Conservation (phyloP, 75 land plant species). For the Sequoiadendron giganteum region DNA sequence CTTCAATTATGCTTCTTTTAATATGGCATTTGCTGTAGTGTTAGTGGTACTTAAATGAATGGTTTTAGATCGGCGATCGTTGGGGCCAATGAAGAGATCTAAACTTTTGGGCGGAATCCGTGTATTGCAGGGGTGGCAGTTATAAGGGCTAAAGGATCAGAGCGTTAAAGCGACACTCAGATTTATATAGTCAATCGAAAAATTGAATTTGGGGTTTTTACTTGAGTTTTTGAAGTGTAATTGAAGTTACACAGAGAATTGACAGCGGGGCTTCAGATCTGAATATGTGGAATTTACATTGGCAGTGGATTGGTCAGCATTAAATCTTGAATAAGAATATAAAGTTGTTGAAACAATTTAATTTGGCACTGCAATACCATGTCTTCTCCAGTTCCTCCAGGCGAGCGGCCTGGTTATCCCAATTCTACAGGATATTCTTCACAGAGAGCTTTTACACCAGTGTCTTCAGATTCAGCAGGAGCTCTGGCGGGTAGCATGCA, state of each 20-base stretch:
- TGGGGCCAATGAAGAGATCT: not conserved
- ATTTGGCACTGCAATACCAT: not conserved
- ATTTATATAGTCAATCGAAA: not conserved
- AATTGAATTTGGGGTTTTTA: not conserved
- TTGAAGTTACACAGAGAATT: not conserved
- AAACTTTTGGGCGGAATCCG: not conserved
- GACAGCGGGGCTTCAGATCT: not conserved
- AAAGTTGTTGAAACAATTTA: not conserved
- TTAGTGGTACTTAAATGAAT: not conserved
- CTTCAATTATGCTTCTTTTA: not conserved
- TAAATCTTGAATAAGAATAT: not conserved
- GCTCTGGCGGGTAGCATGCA: constrained; percentile 26
- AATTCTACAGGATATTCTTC: too few relatives aligned
- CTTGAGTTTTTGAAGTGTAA: not conserved
- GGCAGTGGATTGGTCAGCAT: not conserved
- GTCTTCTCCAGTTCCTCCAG: constrained; percentile 3
- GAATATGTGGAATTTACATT: not conserved
- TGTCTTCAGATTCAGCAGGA: constrained; percentile 13
- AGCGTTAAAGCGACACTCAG: not conserved
- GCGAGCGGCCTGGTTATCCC: constrained; percentile 4
- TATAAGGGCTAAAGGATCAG: not conserved
- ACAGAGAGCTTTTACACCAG: constrained; percentile 5
- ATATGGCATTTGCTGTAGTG: not conserved
- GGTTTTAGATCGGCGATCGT: not conserved
- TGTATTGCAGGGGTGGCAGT: not conserved